Evolutionary conservation across 2,329 filamentous ascomycete species (phyloP), one percentile per base, ranked within the genome.

Genomic region (Drechslera avenae): DNA sequence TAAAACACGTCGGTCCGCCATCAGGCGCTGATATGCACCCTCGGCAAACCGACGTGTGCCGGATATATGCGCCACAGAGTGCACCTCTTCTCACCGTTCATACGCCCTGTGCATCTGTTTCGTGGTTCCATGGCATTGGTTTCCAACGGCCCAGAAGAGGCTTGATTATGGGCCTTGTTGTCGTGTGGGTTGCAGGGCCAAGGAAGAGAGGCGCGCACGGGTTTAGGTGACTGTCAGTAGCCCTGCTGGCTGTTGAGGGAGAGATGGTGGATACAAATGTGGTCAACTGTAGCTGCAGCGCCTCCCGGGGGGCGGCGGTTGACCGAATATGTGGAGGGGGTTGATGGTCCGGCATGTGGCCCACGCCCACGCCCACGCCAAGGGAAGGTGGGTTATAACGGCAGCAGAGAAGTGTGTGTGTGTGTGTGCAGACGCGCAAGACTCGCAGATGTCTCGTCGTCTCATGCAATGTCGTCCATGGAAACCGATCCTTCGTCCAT

Each of bases 31-130:
- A 31, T 42, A 46, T 56, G 54, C 55, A 46, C 12, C 33, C 43
- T 58, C 60, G 60, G 62, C 44, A 60, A 60, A 48, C 62, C 62
- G 60, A 60, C 35, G 13, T 13, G 28, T 39, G 41, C 39, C 46
- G 49, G 26, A 16, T 45, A 34, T 39, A 33, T 21, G 1, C 23
- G 18, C 36, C 14, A 30, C 19, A n/a, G 14, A n/a, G n/a, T 21
- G 17, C 14, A 14, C 10, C 5, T n/a, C 26, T 34, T 32, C 14
- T 36, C 43, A 30, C 48, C 42, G 36, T 31, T 39, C 30, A 30
- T 10, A 34, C 28, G 14, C 7, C 21, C 21, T 26, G 12, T 16
- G 34, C 26, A 8, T 21, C 17, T 9, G 19, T 14, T 14, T 46
- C 42, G 42, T 50, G 48, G 31, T 23, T 41, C 8, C 10, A 31